Base-by-base conservation (phyloP, 495 filamentous ascomycete species). In the Neurospora tetrasperma region DNA sequence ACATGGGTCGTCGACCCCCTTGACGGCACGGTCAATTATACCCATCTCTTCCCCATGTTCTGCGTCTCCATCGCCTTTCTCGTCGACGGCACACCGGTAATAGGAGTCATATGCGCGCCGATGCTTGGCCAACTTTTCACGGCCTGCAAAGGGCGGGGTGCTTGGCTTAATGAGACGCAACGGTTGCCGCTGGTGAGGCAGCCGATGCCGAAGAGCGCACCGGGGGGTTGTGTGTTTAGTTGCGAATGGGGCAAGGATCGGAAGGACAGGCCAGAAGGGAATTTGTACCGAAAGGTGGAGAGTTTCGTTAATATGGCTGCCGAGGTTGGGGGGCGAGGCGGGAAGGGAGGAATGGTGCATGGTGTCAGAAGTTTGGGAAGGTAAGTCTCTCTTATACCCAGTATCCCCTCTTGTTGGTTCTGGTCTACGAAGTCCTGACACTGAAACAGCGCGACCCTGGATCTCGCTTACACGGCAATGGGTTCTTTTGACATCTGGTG, bases 331-430 rank as follows among this genome's bases (percentile, higher is more conserved):
- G 84, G 86, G 2, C 76, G 88, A 12, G 84, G 80, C 48, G 89
- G 90, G 5, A 90, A 88, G 75, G 89, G 90, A 4, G 89, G 89
- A 81, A 94, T 96, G 93, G 93, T 94, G 43, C 92, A 94, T 77
- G 88, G 90, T 1, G 83, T 96, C 35, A 83, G 93, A 73, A 90
- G 89, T 79, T 77, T 92, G 75, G 89, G 89, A n/a, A 83, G 76
- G 76, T 76, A 69, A 3, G 72, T 71, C 7, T 69, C 62, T 18
- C 39, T 59, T 27, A 23, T 35, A 81, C 72, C 40, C 46, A n/a
- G 38, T 73, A 41, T 31, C 16, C 39, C 42, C 42, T 40, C 23
- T 69, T 69, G 42, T n/a, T n/a, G 27, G 38, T 27, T 46, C n/a
- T 16, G 12, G 12, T 20, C 9, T 23, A 6, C 8, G 5, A 23